Base-by-base conservation (phyloP, 345 rosid species). In the Noccaea bulbosa region DNA sequence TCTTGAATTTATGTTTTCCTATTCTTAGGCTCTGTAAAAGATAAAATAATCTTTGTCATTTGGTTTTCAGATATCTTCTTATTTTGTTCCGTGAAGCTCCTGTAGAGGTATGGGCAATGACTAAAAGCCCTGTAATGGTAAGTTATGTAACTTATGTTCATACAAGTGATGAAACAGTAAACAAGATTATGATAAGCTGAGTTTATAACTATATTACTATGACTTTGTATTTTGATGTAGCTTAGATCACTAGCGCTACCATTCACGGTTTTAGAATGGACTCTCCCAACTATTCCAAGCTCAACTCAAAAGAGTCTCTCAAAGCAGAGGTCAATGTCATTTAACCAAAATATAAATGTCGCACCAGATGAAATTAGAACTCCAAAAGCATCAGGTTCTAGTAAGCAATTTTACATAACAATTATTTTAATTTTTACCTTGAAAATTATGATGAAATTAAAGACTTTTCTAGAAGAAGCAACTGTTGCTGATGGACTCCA, bases 181-280 rank as follows among this genome's bases (percentile, higher is more conserved):
- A 35, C 33, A 41, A 20, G 22, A 8, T 67, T 22, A 51, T 16
- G 52, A 62, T 53, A 52, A 33, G 34, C 11, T 51, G 11, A 7
- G 38, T 33, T 56, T 75, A 75, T 82, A 78, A 71, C 82, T 77
- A 80, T 70, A 70, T 83, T 79, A 72, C 83, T 79, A 53, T 78
- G 65, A 64, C 72, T 72, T 20, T 63, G 69, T 83, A 73, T 56
- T 81, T 81, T 67, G 64, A 77, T 92, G 87, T 92, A 92, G 98
- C 92, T 92, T 89, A 89, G 98, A 89, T 89, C 98, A 72, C 83
- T 92, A 83, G 96, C 98, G 69, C 98, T 92, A 79, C 96, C 96
- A 70, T 92, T 92, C 90, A 85, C 96, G 57, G 88, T 92, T 65
- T 62, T 92, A 77, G 98, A 92, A 82, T 92, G 96, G 96, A 92